These are phyloP conservation scores for Aspergillus panamensis DNA, from an alignment of 495 filamentous ascomycete genomes.

Conservation along the genomic window DNA sequence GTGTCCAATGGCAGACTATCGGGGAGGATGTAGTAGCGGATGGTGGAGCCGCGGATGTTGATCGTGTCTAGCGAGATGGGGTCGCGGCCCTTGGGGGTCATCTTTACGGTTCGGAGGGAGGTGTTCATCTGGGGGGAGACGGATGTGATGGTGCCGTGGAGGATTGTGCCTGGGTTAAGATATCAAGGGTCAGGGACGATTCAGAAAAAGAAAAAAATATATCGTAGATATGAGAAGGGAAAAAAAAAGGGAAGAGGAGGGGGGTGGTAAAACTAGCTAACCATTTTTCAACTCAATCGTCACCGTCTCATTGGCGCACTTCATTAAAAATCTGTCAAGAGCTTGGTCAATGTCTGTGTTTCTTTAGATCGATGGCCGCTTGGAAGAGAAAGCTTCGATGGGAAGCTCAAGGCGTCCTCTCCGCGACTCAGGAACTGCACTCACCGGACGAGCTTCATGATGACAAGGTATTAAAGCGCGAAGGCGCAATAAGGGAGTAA, in stretches of 20 bases:
- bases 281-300: constrained; percentile 98
- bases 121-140: constrained; percentile 98
- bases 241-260: constrained; percentile 4
- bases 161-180: constrained; percentile 68
- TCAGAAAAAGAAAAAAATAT: neutral
- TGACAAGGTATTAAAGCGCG: constrained; percentile 29
- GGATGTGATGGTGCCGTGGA: constrained; percentile 91
- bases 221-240: neutral
- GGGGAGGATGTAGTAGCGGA: constrained; percentile 90
- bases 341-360: constrained; percentile 8
- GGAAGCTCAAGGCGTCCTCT: neutral
- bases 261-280: constrained; percentile 32
- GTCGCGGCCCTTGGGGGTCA: constrained; percentile 84
- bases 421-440: constrained; percentile 25
- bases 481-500: neutral
- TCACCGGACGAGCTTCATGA: constrained; percentile 98
- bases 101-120: constrained; percentile 86
- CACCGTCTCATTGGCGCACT: constrained; percentile 95
- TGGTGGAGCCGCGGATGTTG: constrained; percentile 89
- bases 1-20: constrained; percentile 93
- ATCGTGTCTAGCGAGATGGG: constrained; percentile 88
- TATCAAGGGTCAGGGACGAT: neutral
- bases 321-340: constrained; percentile 85
- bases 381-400: neutral
- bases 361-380: neutral